These are phyloP conservation scores for Pilatotrama ljubarskyi DNA, from an alignment of 768 basidiomycete genomes.

Conservation along the genomic window DNA sequence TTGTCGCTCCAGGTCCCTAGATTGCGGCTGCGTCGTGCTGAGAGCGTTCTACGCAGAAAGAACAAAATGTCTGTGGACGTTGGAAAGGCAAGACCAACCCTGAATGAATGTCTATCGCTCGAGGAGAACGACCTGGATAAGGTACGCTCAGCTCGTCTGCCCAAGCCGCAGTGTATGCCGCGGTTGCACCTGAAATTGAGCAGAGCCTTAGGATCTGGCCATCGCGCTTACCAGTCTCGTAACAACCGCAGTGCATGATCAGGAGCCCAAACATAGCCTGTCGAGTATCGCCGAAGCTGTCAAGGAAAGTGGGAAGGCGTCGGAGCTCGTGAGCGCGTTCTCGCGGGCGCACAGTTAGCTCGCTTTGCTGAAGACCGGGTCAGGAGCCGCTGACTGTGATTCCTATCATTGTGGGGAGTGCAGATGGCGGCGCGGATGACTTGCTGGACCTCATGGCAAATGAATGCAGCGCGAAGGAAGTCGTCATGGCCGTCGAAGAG, in stretches of 20 bases:
- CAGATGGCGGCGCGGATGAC: conserved; percentile 31
- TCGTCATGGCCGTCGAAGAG: conserved; percentile 44
- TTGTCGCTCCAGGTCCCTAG: no score
- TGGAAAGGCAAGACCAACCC: background rate
- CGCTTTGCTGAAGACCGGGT: background rate
- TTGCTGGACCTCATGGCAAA: conserved; percentile 36
- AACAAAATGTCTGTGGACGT: background rate
- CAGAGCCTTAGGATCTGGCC: conserved; percentile 20
- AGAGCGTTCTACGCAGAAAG: background rate
- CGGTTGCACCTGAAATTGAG: background rate
- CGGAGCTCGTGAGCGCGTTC: conserved; percentile 19
- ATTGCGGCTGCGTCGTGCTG: no score
- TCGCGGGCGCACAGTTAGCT: background rate
- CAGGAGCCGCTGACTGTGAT: conserved; percentile 45
- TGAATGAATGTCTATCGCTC: background rate
- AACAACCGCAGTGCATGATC: conserved; percentile 19
- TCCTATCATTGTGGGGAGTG: conserved; percentile 36
- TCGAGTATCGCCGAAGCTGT: conserved; percentile 14
- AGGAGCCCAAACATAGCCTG: conserved; percentile 15
- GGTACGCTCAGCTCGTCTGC: background rate
- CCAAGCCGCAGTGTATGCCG: no score
- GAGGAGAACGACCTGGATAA: conserved; percentile 8
- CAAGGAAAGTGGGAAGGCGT: conserved; percentile 11
- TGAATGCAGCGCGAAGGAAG: conserved; percentile 41
- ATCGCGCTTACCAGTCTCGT: conserved; percentile 22